phyloP scores from a whole-genome alignment of 78 protist genomes.

The Emiliania huxleyi region DNA sequence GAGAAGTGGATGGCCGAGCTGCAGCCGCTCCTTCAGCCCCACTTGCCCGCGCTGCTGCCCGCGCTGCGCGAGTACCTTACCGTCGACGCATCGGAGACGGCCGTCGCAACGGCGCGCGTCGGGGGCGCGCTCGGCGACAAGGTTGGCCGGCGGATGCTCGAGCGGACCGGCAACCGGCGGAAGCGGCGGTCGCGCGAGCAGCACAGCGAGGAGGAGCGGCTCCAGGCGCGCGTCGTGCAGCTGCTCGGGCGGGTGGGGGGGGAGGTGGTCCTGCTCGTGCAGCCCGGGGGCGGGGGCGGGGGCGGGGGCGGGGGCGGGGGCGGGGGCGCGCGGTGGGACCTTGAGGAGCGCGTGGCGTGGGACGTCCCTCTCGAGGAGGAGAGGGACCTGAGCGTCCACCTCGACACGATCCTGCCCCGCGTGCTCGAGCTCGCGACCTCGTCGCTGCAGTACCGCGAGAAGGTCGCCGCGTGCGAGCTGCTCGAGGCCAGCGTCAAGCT shows the following conservation, averaged over 20 bases:
- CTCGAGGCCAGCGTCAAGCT: not conserved
- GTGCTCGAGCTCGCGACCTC: not conserved
- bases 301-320: not conserved
- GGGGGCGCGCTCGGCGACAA: not conserved
- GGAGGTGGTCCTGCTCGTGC: not conserved
- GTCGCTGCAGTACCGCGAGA: not conserved
- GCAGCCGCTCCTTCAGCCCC: not conserved
- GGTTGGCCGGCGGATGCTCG: not conserved
- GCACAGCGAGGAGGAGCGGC: not conserved
- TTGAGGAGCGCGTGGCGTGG: not conserved
- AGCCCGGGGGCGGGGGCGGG: not conserved
- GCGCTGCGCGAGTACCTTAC: not conserved
- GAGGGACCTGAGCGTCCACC: not conserved
- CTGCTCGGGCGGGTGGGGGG: not conserved
- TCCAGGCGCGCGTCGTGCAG: not conserved
- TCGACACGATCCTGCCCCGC: not conserved
- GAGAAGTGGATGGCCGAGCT: not conserved
- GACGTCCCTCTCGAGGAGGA: not conserved
- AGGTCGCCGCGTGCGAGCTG: constrained; percentile 10
- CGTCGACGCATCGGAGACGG: too few species aligned
- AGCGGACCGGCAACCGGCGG: not conserved
- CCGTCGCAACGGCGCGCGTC: too few species aligned
- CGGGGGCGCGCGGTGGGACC: not conserved
- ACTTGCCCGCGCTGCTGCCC: not conserved
- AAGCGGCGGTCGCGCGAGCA: not conserved